Evolutionary conservation across 305 asterid species (phyloP), one percentile per base, ranked within the genome.

Genomic region (Solanum hybrid): DNA sequence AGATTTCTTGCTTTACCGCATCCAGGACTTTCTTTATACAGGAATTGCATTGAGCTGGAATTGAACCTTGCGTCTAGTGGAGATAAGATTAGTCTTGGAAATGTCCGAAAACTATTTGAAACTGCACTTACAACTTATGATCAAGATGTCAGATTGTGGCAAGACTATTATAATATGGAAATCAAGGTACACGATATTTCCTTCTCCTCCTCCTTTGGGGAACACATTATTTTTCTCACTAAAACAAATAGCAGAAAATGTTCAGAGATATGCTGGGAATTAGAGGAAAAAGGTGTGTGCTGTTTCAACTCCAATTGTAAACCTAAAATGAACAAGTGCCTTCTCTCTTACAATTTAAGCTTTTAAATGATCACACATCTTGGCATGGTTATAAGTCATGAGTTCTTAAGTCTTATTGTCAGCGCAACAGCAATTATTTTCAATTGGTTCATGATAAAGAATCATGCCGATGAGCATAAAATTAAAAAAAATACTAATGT

Each of bases 1-100:
- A 97, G 99, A 92, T 96, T 93, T 92, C 94, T 97, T 73, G 92
- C 93, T 80, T 93, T 96, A 92, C 99, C 99, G 33, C 98, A 92
- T 91, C 98, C 99, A 2, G 99, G 99, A 61, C 96, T 96, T 86
- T 91, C 93, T 38, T 11, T 95, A 68, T 95, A 94, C 91, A 91
- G 90, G 90, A 92, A 91, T 89, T 96, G 96, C 93, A 96, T 97
- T 77, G 95, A 94, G 91, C 94, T 96, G 90, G 99, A 97, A 92
- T 76, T 88, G 89, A 96, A 95, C 92, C 93, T 95, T 89, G 96
- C 96, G 31, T 94, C 94, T 89, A 77, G 92, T n/a, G 96, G 98
- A 39, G 94, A 93, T 91, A 95, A 93, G 89, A 91, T 88, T 87
- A 92, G 94, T 89, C 94, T 96, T 76, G 89, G 91, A 88, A 95